Evolutionary conservation across 176 grass and related monocot species (phyloP).

Genomic region (Eleusine indica): DNA sequence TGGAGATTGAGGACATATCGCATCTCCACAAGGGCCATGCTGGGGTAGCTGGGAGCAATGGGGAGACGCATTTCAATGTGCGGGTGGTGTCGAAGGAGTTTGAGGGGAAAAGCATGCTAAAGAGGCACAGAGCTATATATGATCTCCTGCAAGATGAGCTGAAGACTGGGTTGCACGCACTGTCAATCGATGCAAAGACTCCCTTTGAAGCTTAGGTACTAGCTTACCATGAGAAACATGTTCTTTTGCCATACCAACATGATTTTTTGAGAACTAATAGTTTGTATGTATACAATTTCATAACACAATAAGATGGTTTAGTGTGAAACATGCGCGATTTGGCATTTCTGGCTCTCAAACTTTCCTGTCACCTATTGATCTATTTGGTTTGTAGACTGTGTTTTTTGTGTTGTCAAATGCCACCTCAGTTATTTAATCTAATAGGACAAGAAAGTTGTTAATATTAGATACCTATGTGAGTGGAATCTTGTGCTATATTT

Average conservation of each 20-base stretch:
- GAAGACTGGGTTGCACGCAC: constrained; percentile 75
- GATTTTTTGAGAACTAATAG: neutral
- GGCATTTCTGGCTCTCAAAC: neutral
- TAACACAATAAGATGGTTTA: constrained; percentile 12
- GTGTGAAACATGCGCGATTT: neutral
- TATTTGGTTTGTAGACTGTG: neutral
- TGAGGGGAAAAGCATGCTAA: constrained; percentile 86
- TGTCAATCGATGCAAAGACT: constrained; percentile 88
- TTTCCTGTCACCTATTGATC: neutral
- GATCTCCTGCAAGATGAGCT: constrained; percentile 82
- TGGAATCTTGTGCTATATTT: neutral
- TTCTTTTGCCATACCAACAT: constrained; percentile 13
- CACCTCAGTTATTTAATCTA: neutral
- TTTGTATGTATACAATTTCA: constrained; percentile 5
- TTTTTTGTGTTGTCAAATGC: neutral
- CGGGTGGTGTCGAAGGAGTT: constrained; percentile 77
- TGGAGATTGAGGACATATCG: constrained; percentile 76
- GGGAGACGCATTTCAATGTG: constrained; percentile 94
- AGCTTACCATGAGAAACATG: constrained; percentile 15
- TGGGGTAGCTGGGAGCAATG: constrained; percentile 59
- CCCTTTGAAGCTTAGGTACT: constrained; percentile 71
- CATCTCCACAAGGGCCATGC: constrained; percentile 78
- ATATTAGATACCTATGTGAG: neutral
- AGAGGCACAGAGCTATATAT: constrained; percentile 84
- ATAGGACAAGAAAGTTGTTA: neutral